These are phyloP conservation scores for Globisporangium acanthophoron DNA, from an alignment of 352 stramenopile genomes.

Conservation along the genomic window DNA sequence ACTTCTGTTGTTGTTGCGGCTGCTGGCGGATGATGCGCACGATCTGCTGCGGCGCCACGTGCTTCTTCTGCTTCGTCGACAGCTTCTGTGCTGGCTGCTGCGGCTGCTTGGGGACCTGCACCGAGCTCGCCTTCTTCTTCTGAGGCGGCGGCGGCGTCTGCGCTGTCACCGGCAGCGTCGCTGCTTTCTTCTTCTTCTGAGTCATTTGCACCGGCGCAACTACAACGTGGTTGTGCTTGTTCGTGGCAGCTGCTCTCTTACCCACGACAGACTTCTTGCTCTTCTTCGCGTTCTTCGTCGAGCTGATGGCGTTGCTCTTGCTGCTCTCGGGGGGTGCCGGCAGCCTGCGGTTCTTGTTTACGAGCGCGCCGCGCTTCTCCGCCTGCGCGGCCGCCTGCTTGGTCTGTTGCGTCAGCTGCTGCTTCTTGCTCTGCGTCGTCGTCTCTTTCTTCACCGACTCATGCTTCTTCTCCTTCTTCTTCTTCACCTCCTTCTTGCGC, in stretches of 20 bases:
- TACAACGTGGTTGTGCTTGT: not conserved
- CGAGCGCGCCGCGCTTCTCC: conserved; percentile 29
- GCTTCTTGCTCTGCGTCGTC: conserved; percentile 15
- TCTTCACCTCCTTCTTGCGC: conserved; percentile 42
- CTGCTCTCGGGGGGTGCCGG: conserved; percentile 5
- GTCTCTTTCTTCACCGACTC: conserved; percentile 17
- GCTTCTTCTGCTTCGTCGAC: conserved; percentile 9
- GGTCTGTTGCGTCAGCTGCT: conserved; percentile 13
- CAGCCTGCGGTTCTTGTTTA: conserved; percentile 46
- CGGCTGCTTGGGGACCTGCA: not conserved
- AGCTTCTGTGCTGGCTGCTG: conserved; percentile 14
- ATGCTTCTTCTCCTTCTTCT: conserved; percentile 13
- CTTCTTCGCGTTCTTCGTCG: conserved; percentile 4
- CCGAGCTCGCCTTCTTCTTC: conserved; percentile 14
- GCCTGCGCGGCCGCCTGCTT: conserved; percentile 16
- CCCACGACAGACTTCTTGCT: conserved; percentile 17
- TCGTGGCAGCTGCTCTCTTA: not conserved
- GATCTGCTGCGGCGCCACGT: conserved; percentile 2
- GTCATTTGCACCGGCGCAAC: not conserved
- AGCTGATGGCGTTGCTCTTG: not conserved
- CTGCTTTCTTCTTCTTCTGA: not conserved
- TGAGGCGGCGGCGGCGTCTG: not conserved
- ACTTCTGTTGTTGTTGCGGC: conserved; percentile 4
- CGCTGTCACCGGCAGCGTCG: not conserved
- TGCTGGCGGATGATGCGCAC: not conserved